Evolutionary conservation across 768 basidiomycete species (phyloP).

Genomic region (Trametes elegans): DNA sequence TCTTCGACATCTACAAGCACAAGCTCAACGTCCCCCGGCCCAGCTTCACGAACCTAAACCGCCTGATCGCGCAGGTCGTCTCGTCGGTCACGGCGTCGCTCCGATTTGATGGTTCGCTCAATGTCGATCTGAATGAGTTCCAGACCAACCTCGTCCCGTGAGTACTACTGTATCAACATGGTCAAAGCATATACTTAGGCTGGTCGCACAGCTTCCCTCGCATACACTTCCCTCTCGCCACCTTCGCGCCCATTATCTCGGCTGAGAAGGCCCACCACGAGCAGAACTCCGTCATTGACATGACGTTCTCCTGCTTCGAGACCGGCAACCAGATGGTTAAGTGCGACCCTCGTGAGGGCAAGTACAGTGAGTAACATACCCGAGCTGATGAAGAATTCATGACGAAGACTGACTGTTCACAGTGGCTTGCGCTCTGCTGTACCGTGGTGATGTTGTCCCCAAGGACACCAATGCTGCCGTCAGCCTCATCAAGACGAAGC

Average conservation of each 20-base stretch:
- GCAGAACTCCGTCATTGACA: conserved; percentile 95
- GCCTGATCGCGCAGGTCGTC: conserved; percentile 97
- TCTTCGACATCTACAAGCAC: conserved; percentile 99
- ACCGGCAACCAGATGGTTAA: conserved; percentile 95
- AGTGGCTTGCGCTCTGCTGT: conserved; percentile 91
- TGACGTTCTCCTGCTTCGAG: conserved; percentile 99
- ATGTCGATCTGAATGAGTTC: conserved; percentile 97
- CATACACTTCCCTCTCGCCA: conserved; percentile 97
- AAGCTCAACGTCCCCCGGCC: conserved; percentile 83
- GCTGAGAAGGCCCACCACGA: conserved; percentile 94
- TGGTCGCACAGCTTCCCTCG: no score
- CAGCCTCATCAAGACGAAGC: conserved; percentile 93
- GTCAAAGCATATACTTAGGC: no score
- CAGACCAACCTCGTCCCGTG: conserved; percentile 97
- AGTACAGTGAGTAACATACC: no score
- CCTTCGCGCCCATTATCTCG: conserved; percentile 94
- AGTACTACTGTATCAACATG: no score
- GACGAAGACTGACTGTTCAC: no score
- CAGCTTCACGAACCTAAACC: conserved; percentile 91
- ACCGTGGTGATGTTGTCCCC: conserved; percentile 95
- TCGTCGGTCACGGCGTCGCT: conserved; percentile 97
- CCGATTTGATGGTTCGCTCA: conserved; percentile 95
- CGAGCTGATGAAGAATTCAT: no score
- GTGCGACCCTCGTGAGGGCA: conserved; percentile 96
- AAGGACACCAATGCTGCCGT: conserved; percentile 95